Evolutionary conservation across 2,329 filamentous ascomycete genomes (phyloP), one percentile per base, ranked within the genome.

Genomic region (Alternaria hordeiaustralica): DNA sequence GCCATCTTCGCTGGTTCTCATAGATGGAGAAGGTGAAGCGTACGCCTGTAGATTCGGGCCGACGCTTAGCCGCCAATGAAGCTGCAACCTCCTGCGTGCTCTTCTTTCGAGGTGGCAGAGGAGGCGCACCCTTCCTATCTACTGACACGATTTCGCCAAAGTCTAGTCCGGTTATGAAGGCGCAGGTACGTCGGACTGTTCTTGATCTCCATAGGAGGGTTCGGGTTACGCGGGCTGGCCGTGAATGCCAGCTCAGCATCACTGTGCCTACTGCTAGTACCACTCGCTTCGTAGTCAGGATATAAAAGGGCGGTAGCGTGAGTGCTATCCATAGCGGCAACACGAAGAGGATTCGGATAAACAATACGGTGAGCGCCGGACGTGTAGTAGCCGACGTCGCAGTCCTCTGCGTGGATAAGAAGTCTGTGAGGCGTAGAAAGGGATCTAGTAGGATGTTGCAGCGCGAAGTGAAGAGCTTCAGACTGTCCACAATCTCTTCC

Each of bases 1-100:
- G 83, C 96, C 96, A 99, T 56, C 96, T 88, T 45, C 96, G 88
- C 80, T 99, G 96, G 72, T 99, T 99, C 79, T 99, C 96, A 75
- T 94, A 98, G 3, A 99, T 86, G 51, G 96, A 94, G 67, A 99
- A 99, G 0, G 96, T 99, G 75, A 99, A 99, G 47, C 94, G 92
- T 13, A 99, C 92, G 1, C 94, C 94, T 0, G 93, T 88, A 5
- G 91, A 90, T 28, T 78, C 76, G 30, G 79, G 79, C 23, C 78
- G 77, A 18, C 78, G 74, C 64, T 82, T 82, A 20, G 81, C 79
- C 30, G 73, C 71, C n/a, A 83, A 67, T 12, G 79, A 79, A 7
- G 84, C 83, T 15, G 83, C 82, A 30, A 86, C 80, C 56, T 84
- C 82, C 28, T 84, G 81, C 8, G 81, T 75, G 68, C 81, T 82